Evolutionary conservation across 768 basidiomycete species (phyloP), one percentile per base, ranked within the genome.

Genomic region (Cystoderma amianthinum): DNA sequence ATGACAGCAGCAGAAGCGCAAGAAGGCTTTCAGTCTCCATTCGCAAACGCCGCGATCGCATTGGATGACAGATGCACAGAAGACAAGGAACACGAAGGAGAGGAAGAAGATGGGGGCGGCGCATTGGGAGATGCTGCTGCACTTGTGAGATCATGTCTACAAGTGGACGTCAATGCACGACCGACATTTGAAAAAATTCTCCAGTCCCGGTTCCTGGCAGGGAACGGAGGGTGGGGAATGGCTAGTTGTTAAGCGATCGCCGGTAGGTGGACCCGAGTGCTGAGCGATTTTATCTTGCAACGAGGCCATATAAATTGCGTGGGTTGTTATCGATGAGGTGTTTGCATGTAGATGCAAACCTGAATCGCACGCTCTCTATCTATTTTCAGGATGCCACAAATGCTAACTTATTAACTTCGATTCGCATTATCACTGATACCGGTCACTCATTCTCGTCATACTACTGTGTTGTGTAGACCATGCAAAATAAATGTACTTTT

Each of bases 1-100:
- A 79, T 82, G 64, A 90, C 86, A 13, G 84, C 93, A 1, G 85
- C 82, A 28, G 94, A 97, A 58, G 90, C 93, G 0, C 88, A 94
- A 51, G 85, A 82, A 34, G 90, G 92, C 1, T 68, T 95, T 6
- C 63, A 69, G 34, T 85, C 85, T 0, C 83, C 83, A 0, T 85
- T 87, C 53, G 75, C 85, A 1, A 82, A 74, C 43, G 82, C 86
- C 2, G 78, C 84, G 16, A 87, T 88, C 32, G 71, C 78, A 24
- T 63, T 90, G 32, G 86, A 89, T 55, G 85, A 88, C 56, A 73
- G 87, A 38, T 94, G 91, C 50, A 74, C 68, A 6, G 86, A 86
- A 16, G 85, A 68, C 34, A 81, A 81, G 53, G 81, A 81, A 53
- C 62, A 58, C 38, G 85, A 85, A 2, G 90, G 88, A 3, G 74